phyloP scores from a whole-genome alignment of 768 basidiomycete species.

The Panellus pusillus region DNA sequence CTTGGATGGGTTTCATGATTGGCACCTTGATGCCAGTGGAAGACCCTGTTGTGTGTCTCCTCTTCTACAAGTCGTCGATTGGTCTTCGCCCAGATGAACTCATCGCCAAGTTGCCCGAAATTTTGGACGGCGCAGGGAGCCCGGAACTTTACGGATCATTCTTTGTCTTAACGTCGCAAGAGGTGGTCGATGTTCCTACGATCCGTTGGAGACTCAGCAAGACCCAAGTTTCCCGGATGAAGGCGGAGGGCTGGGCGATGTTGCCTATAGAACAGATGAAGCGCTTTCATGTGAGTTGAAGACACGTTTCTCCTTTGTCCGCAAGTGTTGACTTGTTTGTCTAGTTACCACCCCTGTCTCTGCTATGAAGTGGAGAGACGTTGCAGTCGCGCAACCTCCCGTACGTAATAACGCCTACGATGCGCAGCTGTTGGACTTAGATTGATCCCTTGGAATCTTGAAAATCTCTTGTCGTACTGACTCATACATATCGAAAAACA shows the following conservation, averaged over 20 bases:
- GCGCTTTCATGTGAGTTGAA: constrained; percentile 2
- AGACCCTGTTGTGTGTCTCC: constrained; percentile 3
- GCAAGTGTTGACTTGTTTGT: background rate
- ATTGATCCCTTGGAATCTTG: no score
- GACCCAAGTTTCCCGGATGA: constrained; percentile 6
- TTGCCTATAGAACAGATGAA: constrained; percentile 8
- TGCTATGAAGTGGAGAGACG: constrained; percentile 5
- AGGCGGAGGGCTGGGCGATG: constrained; percentile 7
- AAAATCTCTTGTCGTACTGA: no score
- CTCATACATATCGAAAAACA: no score
- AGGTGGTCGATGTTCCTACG: background rate
- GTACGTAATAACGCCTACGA: no score
- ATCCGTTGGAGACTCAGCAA: constrained; percentile 8
- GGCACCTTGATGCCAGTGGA: constrained; percentile 4
- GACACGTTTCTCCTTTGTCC: no score
- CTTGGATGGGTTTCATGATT: constrained; percentile 5
- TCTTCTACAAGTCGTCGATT: background rate
- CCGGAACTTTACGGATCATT: background rate
- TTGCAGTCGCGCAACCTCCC: background rate
- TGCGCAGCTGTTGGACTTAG: no score
- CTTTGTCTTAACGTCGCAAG: constrained; percentile 4
- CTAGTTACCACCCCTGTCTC: constrained; percentile 6
- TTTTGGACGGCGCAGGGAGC: constrained; percentile 1
- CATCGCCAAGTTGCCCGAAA: background rate
- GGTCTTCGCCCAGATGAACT: background rate